A percentile compares a stretch with the other conserved stretches of the same genome.
phyloP scores from a whole-genome alignment of 2,329 filamentous ascomycete species.

The Elsinoe australis region DNA sequence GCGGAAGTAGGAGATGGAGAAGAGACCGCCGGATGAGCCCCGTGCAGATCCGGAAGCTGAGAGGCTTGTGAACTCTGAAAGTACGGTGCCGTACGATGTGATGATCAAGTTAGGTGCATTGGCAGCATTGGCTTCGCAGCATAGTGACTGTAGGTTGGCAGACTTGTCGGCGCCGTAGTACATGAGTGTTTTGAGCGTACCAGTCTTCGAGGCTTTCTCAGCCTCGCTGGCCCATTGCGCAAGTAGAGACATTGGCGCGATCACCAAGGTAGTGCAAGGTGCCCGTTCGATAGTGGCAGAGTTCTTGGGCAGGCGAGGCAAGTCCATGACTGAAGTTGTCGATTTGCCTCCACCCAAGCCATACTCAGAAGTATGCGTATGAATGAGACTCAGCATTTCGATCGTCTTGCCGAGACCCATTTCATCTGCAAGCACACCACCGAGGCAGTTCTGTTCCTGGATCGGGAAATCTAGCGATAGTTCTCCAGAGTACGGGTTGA shows the following conservation, averaged over 20 bases:
- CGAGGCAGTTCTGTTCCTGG: slow-evolving; percentile 90
- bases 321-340: slow-evolving; percentile 43
- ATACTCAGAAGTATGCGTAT: slow-evolving; percentile 63
- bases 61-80: slow-evolving; percentile 81
- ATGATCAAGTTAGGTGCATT: slow-evolving; percentile 84
- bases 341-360: slow-evolving; percentile 17
- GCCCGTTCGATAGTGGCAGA: slow-evolving; percentile 56
- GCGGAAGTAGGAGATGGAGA: slow-evolving; percentile 89
- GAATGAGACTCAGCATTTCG: slow-evolving; percentile 91
- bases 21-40: slow-evolving; percentile 60
- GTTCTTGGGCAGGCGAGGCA: slow-evolving; percentile 55
- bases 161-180: slow-evolving; percentile 89
- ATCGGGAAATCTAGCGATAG: slow-evolving; percentile 83
- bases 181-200: slow-evolving; percentile 73
- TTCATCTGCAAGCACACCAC: slow-evolving; percentile 88
- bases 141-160: slow-evolving; percentile 68
- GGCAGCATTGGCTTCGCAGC: slow-evolving; percentile 62
- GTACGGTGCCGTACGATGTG: slow-evolving; percentile 84
- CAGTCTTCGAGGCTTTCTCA: slow-evolving; percentile 76
- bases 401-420: slow-evolving; percentile 99
- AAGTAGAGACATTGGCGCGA: slow-evolving; percentile 96
- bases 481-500: slow-evolving; percentile 95
- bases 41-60: slow-evolving; percentile 58
- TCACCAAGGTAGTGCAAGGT: slow-evolving; percentile 82
- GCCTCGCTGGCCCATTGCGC: slow-evolving; percentile 96